Base-by-base conservation (phyloP, 805 yeast species). In the Candida maris region DNA sequence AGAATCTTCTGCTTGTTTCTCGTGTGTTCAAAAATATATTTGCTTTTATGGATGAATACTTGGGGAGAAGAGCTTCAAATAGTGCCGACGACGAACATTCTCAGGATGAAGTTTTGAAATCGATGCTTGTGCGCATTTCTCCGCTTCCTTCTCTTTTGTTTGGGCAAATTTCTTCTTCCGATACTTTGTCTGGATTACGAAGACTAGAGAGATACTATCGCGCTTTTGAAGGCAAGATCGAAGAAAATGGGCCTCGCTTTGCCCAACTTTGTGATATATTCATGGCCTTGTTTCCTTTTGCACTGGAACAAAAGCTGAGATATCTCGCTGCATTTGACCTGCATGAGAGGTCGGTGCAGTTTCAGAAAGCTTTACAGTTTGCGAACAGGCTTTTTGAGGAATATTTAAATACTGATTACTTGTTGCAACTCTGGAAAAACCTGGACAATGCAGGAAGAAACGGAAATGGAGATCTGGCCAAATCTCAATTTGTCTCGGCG, bases 141-240 rank as follows among this genome's bases (percentile, higher is more conserved):
- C 88, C 88, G 0, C 56, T 81, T 35, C 76, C 84, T 0, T 72
- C 72, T 43, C 69, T 79, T 0, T 58, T 81, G n/a, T 72, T 67
- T 44, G 52, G 74, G 30, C 85, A 79, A 51, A 61, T 81, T 35
- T 48, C 56, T 0, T 34, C 53, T 1, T 67, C 68, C 3, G 62
- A 55, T 12, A 66, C 71, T 24, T 8, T 34, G 0, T 35, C 35
- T 6, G 59, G 56, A 1, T 35, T 59, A 18, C 23, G 39, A n/a
- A 37, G 52, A n/a, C 32, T 60, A 7, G 38, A 41, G 27, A 39
- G 39, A n/a, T 19, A 45, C 6, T 43, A 47, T 29, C 21, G 26
- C 6, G 16, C 18, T 3, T 29, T 46, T 2, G 29, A 38, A n/a
- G 31, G 15, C 3, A 28, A 33, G 6, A 7, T 29, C 3, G 15